phyloP scores from a whole-genome alignment of 2,329 filamentous ascomycete species.

The Sarocladium strictum region DNA sequence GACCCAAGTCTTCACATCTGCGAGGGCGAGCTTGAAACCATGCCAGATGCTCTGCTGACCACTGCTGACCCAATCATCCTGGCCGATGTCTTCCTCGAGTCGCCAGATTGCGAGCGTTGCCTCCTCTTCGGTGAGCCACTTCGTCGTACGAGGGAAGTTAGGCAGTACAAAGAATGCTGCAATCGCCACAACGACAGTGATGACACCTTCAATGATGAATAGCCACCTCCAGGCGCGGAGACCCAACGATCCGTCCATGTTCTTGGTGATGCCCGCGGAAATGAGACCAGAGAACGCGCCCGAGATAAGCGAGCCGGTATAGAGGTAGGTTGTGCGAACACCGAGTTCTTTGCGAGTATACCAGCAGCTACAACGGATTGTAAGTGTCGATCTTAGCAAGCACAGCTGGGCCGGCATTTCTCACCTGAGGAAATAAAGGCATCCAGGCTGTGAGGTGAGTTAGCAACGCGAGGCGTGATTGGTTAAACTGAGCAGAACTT shows the following conservation, averaged over 20 bases:
- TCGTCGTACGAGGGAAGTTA: conserved; percentile 35
- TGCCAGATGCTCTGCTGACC: conserved; percentile 49
- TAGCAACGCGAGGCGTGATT: not conserved
- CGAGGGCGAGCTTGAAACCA: conserved; percentile 49
- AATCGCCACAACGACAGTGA: conserved; percentile 57
- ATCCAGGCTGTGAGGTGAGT: conserved; percentile 37
- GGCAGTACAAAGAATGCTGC: conserved; percentile 48
- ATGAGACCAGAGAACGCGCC: conserved; percentile 66
- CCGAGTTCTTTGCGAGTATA: conserved; percentile 65
- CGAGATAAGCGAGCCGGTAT: conserved; percentile 62
- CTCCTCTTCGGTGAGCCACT: conserved; percentile 37
- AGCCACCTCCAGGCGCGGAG: conserved; percentile 53
- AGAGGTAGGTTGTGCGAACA: conserved; percentile 59
- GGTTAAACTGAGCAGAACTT: conserved; percentile 11
- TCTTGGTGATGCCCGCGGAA: conserved; percentile 58
- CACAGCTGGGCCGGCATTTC: too few relatives aligned
- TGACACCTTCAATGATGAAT: conserved; percentile 58
- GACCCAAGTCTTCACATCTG: conserved; percentile 55
- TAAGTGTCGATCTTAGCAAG: too few relatives aligned
- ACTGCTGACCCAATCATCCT: conserved; percentile 55
- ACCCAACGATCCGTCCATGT: conserved; percentile 55
- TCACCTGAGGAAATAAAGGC: conserved; percentile 51
- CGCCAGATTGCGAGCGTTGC: conserved; percentile 54
- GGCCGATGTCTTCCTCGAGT: conserved; percentile 57
- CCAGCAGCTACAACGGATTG: too few relatives aligned